Conservation (phyloP, 495 filamentous ascomycete species). For the Usnea hakonensis region DNA sequence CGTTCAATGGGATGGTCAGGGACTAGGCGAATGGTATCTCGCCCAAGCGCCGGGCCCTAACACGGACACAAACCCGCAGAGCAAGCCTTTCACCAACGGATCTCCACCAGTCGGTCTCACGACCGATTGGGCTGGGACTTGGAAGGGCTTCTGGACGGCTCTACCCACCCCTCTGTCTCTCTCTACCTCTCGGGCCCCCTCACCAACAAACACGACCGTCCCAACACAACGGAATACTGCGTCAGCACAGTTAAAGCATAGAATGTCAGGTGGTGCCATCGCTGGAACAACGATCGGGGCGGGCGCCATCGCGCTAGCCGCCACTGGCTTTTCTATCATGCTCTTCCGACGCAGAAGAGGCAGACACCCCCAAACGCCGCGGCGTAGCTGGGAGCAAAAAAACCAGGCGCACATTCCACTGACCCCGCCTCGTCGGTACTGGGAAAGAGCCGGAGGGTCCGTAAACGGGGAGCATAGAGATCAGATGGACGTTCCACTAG, state of each 20-base stretch:
- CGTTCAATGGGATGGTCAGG: slow-evolving; percentile 36
- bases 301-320: neutral
- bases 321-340: neutral
- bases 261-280: slow-evolving; percentile 26
- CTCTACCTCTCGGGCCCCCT: neutral
- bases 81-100: slow-evolving; percentile 5
- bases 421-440: too few species aligned
- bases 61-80: slow-evolving; percentile 19
- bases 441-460: too few species aligned
- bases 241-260: slow-evolving; percentile 11
- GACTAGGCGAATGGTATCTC: slow-evolving; percentile 36
- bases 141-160: slow-evolving; percentile 33
- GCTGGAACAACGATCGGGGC: slow-evolving; percentile 27
- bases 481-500: too few species aligned
- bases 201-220: slow-evolving; percentile 11
- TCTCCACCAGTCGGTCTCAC: neutral
- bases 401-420: too few species aligned
- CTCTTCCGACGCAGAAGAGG: slow-evolving; percentile 3
- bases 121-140: slow-evolving; percentile 29
- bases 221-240: slow-evolving; percentile 13
- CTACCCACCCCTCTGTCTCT: slow-evolving; percentile 1
- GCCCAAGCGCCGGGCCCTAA: slow-evolving; percentile 44
- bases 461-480: too few species aligned
- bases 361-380: neutral
- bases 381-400: too few species aligned